A percentile compares a stretch with the other conserved stretches of the same genome.
phyloP scores from a whole-genome alignment of 164 flowering plant species.

The Chimonanthus praecox region DNA sequence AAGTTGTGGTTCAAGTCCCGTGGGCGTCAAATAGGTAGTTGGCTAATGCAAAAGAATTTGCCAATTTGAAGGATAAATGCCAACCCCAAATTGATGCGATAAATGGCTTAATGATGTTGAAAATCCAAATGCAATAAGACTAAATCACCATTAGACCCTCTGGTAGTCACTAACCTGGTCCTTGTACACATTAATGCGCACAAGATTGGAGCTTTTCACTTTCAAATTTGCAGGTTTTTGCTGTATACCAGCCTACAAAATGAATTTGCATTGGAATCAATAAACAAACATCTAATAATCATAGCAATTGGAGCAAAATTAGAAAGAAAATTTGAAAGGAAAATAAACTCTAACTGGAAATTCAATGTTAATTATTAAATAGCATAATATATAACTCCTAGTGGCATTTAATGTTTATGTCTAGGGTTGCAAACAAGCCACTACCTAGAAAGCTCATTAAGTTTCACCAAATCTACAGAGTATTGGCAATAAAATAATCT shows the following conservation, averaged over 20 bases:
- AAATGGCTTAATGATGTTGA: background rate
- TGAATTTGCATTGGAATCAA: background rate
- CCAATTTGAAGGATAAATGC: too few relatives aligned
- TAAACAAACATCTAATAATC: background rate
- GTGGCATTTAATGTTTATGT: too few relatives aligned
- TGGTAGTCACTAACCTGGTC: slow-evolving; percentile 51
- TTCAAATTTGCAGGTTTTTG: slow-evolving; percentile 59
- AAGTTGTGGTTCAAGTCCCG: too few relatives aligned
- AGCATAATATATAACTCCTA: too few relatives aligned
- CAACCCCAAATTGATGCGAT: too few relatives aligned
- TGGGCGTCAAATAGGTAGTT: too few relatives aligned
- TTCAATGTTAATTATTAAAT: too few relatives aligned
- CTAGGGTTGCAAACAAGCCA: too few relatives aligned
- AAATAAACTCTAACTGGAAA: background rate
- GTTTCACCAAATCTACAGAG: background rate
- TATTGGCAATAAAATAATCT: background rate
- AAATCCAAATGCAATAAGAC: background rate
- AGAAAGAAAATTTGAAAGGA: slow-evolving; percentile 8
- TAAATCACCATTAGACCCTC: background rate
- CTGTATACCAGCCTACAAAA: slow-evolving; percentile 71
- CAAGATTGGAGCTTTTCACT: slow-evolving; percentile 60
- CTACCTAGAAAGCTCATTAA: background rate
- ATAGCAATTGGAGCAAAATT: background rate
- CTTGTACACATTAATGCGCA: slow-evolving; percentile 56
- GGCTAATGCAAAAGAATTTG: too few relatives aligned